Base-by-base conservation (phyloP, 306 rosid species). In the Clitoria ternatea region DNA sequence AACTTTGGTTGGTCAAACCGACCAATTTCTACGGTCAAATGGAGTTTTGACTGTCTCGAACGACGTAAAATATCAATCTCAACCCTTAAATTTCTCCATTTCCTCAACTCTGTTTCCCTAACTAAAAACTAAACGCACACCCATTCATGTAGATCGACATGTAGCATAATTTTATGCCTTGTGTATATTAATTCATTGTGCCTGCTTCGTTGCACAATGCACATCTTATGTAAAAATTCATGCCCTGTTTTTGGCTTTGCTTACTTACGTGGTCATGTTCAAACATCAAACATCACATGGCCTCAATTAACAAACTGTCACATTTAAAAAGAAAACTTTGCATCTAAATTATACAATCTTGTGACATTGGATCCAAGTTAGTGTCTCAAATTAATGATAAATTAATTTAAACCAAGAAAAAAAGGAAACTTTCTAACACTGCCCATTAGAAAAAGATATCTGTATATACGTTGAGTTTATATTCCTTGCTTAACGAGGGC, bases 261-360 rank as follows among this genome's bases (percentile, higher is more conserved):
- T 57, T 39, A 4, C 60, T 3, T 69, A 9, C 78, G 59, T 66
- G 50, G 69, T 77, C 82, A 72, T 48, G 77, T 77, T 77, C 70
- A 62, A 69, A 32, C 33, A 29, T 77, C 70, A 62, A 69, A 32
- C 33, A 29, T 77, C 85, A 82, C 80, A 65, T 82, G 85, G 74
- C 45, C 22, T n/a, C n/a, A n/a, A 55, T 35, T 56, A 71, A 64
- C 15, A 19, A 20, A 24, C 61, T 48, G 35, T 59, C 79, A 43
- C 70, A 9, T 43, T 64, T 13, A 19, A 35, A 24, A 63, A 17
- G 4, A 17, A 43, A 23, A 53, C 61, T 14, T 22, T 63, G 64
- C 43, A 62, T 45, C 61, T 65, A 54, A 32, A 30, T 33, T 48
- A 24, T 61, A 29, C 55, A 64, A 22, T 13, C n/a, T 23, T 66